These are phyloP conservation scores for Ustilago lituana DNA, from an alignment of 1,284 basidiomycete genomes.

Conservation along the genomic window DNA sequence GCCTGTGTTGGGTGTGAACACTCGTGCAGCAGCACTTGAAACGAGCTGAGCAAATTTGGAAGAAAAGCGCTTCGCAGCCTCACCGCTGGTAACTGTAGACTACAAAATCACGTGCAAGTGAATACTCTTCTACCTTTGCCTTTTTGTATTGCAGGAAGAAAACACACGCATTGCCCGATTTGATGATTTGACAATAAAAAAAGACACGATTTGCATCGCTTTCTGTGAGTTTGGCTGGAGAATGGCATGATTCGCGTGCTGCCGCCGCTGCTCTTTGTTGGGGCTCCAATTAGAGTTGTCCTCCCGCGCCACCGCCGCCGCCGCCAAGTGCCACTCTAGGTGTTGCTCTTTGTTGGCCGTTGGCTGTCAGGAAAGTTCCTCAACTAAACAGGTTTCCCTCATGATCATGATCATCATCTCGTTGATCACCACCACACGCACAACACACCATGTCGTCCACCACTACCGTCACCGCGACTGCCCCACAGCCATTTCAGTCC, in stretches of 20 bases:
- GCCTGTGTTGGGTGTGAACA: too few relatives aligned
- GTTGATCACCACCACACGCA: not conserved
- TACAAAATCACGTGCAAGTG: slow-evolving; percentile 24
- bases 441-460: slow-evolving; percentile 24
- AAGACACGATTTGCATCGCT: not conserved
- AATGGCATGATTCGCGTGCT: slow-evolving; percentile 9
- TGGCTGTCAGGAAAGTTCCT: slow-evolving; percentile 2
- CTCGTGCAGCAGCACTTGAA: too few relatives aligned
- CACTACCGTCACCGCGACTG: slow-evolving; percentile 28
- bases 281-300: slow-evolving; percentile 4
- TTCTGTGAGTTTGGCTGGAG: not conserved
- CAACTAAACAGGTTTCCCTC: not conserved
- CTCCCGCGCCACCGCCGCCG: too few relatives aligned
- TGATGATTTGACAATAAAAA: not conserved
- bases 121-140: too few relatives aligned
- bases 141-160: slow-evolving; percentile 6
- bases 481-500: slow-evolving; percentile 10
- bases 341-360: slow-evolving; percentile 6
- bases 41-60: slow-evolving; percentile 39
- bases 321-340: too few relatives aligned
- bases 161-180: not conserved
- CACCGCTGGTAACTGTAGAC: slow-evolving; percentile 4
- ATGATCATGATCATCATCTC: not conserved
- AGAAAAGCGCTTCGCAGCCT: slow-evolving; percentile 15
- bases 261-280: not conserved